Conservation (phyloP, 2,329 filamentous ascomycete genomes). For the Colletotrichum liriopes region DNA sequence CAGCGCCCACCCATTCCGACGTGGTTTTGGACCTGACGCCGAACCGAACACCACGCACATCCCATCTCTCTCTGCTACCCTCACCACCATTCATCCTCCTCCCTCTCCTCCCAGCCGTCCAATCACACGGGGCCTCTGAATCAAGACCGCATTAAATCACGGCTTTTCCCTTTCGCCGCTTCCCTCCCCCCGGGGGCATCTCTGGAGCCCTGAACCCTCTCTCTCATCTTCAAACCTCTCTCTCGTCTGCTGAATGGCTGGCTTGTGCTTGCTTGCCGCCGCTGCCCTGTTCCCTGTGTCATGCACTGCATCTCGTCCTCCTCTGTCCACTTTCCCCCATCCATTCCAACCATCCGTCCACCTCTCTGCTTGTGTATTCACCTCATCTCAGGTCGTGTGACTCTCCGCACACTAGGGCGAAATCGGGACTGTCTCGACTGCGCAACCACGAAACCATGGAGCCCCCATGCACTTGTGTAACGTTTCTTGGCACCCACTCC, state of each 20-base stretch:
- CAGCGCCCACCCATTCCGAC: neutral
- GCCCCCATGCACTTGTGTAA: conserved; percentile 38
- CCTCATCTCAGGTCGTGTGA: conserved; percentile 38
- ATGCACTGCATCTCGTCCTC: conserved; percentile 4
- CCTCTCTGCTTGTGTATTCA: conserved; percentile 2
- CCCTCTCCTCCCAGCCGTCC: neutral
- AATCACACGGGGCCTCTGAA: conserved; percentile 5
- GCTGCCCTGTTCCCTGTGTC: conserved; percentile 6
- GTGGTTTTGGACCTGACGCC: neutral
- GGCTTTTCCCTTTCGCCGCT: neutral
- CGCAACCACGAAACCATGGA: conserved; percentile 36
- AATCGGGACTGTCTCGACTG: conserved; percentile 38
- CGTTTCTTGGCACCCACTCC: conserved; percentile 37
- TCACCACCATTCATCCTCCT: neutral
- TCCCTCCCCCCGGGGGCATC: conserved; percentile 4
- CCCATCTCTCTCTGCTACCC: neutral
- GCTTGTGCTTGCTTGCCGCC: conserved; percentile 1
- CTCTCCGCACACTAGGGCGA: conserved; percentile 32
- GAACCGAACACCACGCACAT: neutral
- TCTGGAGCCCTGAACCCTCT: neutral
- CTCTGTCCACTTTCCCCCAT: neutral
- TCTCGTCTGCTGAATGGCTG: neutral
- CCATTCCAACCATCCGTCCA: conserved; percentile 10
- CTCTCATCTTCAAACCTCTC: neutral
- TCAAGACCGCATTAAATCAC: conserved; percentile 19